These are phyloP conservation scores for Hyaloperonospora arabidopsidis DNA, from an alignment of 352 stramenopile species.

Conservation along the genomic window DNA sequence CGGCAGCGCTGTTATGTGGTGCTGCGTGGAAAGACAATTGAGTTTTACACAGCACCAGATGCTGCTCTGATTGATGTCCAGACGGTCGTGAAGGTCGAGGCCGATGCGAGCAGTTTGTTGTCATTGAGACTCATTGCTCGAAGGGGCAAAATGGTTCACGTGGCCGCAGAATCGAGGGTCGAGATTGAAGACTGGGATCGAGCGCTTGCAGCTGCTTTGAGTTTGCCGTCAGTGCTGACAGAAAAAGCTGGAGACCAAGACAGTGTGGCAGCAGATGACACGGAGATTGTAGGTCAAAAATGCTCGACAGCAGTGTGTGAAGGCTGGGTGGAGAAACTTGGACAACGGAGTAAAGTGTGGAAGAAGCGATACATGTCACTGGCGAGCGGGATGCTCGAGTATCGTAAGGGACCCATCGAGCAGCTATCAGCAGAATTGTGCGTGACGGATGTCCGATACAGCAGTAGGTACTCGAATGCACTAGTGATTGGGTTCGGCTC, in stretches of 20 bases:
- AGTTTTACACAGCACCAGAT: conserved; percentile 38
- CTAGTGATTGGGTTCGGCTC: conserved; percentile 52
- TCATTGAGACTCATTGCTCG: conserved; percentile 13
- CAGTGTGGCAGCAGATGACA: conserved; percentile 10
- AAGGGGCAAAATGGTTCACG: conserved; percentile 10
- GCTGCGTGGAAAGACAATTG: conserved; percentile 40
- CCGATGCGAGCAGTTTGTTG: conserved; percentile 19
- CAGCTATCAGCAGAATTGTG: conserved; percentile 38
- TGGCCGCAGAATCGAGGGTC: conserved; percentile 25
- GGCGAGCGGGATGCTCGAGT: conserved; percentile 47
- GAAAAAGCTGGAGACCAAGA: conserved; percentile 11
- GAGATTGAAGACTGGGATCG: conserved; percentile 29
- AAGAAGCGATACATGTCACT: conserved; percentile 58
- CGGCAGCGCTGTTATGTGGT: conserved; percentile 58
- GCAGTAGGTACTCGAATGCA: conserved; percentile 22
- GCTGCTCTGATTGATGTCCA: conserved; percentile 24
- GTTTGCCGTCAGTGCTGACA: conserved; percentile 7
- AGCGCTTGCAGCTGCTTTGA: conserved; percentile 21
- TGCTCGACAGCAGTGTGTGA: conserved; percentile 29
- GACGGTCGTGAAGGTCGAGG: conserved; percentile 21
- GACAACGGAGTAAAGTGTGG: conserved; percentile 39
- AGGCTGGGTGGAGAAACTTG: conserved; percentile 59
- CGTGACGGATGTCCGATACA: conserved; percentile 46
- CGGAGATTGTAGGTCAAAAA: conserved; percentile 17
- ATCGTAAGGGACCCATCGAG: conserved; percentile 48